Evolutionary conservation across 202 grass and related monocot genomes (phyloP).

Genomic region (Eragrostis tef): DNA sequence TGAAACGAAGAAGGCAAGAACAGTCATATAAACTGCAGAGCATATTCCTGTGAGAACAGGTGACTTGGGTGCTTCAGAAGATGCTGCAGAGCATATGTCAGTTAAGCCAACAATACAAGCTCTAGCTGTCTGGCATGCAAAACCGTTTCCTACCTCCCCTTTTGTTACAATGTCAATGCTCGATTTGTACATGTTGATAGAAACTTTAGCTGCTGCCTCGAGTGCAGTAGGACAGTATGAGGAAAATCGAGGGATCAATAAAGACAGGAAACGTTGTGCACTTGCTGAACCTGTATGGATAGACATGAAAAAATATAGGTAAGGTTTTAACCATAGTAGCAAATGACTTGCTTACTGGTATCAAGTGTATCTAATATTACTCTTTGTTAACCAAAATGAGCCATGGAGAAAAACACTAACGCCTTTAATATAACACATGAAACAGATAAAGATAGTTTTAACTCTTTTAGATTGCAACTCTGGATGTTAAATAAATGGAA

Average conservation of each 20-base stretch:
- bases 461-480: background rate
- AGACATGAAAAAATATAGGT: constrained; percentile 36
- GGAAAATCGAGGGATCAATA: constrained; percentile 84
- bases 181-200: constrained; percentile 87
- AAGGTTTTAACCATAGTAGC: constrained; percentile 43
- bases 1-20: constrained; percentile 85
- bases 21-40: constrained; percentile 66
- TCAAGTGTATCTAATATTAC: no score
- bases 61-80: constrained; percentile 73
- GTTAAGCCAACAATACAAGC: constrained; percentile 78
- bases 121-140: constrained; percentile 71
- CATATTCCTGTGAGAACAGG: constrained; percentile 82
- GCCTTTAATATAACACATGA: constrained; percentile 1
- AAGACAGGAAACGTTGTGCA: constrained; percentile 74
- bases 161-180: constrained; percentile 69
- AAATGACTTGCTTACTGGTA: constrained; percentile 18
- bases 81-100: constrained; percentile 84
- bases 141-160: constrained; percentile 55
- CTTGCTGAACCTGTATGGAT: constrained; percentile 69
- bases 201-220: constrained; percentile 80
- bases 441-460: background rate
- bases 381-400: constrained; percentile 9
- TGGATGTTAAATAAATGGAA: background rate
- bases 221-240: constrained; percentile 86
- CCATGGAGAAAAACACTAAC: background rate